Conservation (phyloP, 768 basidiomycete species). For the Hericium erinaceus region DNA sequence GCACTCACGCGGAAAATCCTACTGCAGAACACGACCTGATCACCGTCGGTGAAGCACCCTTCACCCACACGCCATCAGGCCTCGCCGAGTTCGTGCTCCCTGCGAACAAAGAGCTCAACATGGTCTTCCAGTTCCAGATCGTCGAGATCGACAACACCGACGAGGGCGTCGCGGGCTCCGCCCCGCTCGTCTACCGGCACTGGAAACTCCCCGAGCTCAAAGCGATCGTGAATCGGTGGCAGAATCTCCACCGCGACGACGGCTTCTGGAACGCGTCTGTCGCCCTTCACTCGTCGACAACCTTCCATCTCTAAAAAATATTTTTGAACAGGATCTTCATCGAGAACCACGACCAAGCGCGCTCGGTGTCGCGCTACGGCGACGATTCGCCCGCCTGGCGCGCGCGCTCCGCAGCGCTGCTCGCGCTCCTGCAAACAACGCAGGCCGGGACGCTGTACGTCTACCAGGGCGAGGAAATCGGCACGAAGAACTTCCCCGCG, state of each 20-base stretch:
- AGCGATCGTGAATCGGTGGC: slow-evolving; percentile 38
- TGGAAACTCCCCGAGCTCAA: slow-evolving; percentile 51
- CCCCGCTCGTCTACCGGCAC: slow-evolving; percentile 31
- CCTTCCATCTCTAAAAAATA: neutral
- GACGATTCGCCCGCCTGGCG: slow-evolving; percentile 53
- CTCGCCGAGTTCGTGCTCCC: slow-evolving; percentile 51
- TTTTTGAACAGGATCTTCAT: slow-evolving; percentile 38
- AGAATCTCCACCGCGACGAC: slow-evolving; percentile 42
- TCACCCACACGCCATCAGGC: slow-evolving; percentile 40
- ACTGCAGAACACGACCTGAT: slow-evolving; percentile 43
- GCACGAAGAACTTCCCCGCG: slow-evolving; percentile 51
- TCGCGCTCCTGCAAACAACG: slow-evolving; percentile 51
- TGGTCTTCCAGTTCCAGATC: slow-evolving; percentile 57
- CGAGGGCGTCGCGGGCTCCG: slow-evolving; percentile 19
- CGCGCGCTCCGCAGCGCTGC: slow-evolving; percentile 49
- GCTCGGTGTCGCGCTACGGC: slow-evolving; percentile 58
- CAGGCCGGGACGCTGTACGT: slow-evolving; percentile 62
- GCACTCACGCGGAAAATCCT: neutral
- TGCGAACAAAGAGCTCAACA: slow-evolving; percentile 49
- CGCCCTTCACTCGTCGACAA: slow-evolving; percentile 5
- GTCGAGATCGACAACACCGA: slow-evolving; percentile 46
- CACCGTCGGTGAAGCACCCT: slow-evolving; percentile 58
- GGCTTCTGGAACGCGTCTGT: slow-evolving; percentile 62
- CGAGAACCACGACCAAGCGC: slow-evolving; percentile 63
- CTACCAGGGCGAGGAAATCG: slow-evolving; percentile 72